These are phyloP conservation scores for Rhizopogon salebrosus DNA, from an alignment of 768 basidiomycete genomes.

Conservation along the genomic window DNA sequence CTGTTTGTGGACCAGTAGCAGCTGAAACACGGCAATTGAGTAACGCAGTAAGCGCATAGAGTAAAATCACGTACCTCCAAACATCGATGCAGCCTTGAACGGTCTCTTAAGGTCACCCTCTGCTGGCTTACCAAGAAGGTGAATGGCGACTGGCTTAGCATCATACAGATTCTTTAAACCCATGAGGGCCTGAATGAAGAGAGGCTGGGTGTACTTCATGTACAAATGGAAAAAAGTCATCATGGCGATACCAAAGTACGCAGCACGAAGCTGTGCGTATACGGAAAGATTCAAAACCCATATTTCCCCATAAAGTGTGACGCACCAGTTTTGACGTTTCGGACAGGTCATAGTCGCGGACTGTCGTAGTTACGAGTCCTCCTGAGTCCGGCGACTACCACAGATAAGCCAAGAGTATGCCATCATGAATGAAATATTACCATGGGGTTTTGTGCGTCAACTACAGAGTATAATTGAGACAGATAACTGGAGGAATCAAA, in stretches of 20 bases:
- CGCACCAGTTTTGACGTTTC: conserved; percentile 80
- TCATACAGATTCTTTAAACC: conserved; percentile 89
- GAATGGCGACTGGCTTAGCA: conserved; percentile 76
- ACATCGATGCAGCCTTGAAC: conserved; percentile 74
- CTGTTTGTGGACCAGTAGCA: conserved; percentile 71
- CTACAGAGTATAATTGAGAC: conserved; percentile 30
- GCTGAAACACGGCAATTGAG: conserved; percentile 23
- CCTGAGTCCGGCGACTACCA: conserved; percentile 58
- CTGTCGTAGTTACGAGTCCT: conserved; percentile 83
- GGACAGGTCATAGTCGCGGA: conserved; percentile 87
- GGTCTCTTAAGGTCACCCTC: conserved; percentile 88
- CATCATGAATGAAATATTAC: conserved; percentile 33
- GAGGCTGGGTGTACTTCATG: conserved; percentile 92
- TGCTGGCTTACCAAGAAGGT: conserved; percentile 73
- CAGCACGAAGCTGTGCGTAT: conserved; percentile 48
- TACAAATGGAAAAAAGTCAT: conserved; percentile 92
- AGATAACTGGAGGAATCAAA: background rate
- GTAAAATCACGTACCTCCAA: conserved; percentile 51
- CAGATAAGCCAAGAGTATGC: background rate
- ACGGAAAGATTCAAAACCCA: background rate
- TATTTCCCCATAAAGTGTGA: conserved; percentile 4
- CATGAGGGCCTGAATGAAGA: conserved; percentile 95
- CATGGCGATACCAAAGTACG: conserved; percentile 75
- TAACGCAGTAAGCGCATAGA: background rate
- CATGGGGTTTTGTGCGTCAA: conserved; percentile 74